phyloP scores from a whole-genome alignment of 768 basidiomycete genomes.

The Suillus luteus region DNA sequence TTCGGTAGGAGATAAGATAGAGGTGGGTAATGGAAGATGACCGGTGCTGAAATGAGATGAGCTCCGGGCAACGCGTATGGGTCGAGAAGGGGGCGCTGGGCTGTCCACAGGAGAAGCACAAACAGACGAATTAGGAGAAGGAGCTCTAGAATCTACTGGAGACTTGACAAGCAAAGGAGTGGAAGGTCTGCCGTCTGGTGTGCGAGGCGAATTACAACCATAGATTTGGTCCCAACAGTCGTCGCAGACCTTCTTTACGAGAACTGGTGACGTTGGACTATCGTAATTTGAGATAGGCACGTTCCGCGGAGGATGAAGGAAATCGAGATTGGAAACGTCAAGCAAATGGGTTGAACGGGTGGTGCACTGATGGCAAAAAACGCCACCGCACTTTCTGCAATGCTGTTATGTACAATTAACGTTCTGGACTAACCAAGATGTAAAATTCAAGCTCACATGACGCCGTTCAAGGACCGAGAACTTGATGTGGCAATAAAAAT shows the following conservation, averaged over 20 bases:
- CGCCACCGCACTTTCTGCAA: slow-evolving; percentile 82
- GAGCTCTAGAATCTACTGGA: slow-evolving; percentile 30
- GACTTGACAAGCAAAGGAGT: slow-evolving; percentile 41
- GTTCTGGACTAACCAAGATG: slow-evolving; percentile 8
- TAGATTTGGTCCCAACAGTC: slow-evolving; percentile 78
- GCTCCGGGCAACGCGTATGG: slow-evolving; percentile 27
- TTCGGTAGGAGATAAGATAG: slow-evolving; percentile 24
- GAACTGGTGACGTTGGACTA: slow-evolving; percentile 60
- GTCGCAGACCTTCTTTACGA: slow-evolving; percentile 67
- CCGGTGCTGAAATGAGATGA: slow-evolving; percentile 31
- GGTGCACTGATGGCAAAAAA: slow-evolving; percentile 70
- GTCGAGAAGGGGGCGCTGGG: slow-evolving; percentile 22
- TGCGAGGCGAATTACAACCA: slow-evolving; percentile 46
- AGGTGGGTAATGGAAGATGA: slow-evolving; percentile 30
- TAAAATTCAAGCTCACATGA: slow-evolving; percentile 53
- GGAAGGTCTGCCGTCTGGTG: slow-evolving; percentile 41
- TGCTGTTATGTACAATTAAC: slow-evolving; percentile 49
- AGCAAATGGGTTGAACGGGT: slow-evolving; percentile 62
- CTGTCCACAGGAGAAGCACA: slow-evolving; percentile 37
- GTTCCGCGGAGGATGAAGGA: slow-evolving; percentile 71
- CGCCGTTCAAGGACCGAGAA: slow-evolving; percentile 75
- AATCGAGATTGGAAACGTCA: slow-evolving; percentile 69
- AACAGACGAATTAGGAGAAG: slow-evolving; percentile 37
- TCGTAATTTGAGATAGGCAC: slow-evolving; percentile 59
- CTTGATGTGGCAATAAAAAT: slow-evolving; percentile 62